Conservation (phyloP, 805 yeast species). For the Nakazawaea pomicola region DNA sequence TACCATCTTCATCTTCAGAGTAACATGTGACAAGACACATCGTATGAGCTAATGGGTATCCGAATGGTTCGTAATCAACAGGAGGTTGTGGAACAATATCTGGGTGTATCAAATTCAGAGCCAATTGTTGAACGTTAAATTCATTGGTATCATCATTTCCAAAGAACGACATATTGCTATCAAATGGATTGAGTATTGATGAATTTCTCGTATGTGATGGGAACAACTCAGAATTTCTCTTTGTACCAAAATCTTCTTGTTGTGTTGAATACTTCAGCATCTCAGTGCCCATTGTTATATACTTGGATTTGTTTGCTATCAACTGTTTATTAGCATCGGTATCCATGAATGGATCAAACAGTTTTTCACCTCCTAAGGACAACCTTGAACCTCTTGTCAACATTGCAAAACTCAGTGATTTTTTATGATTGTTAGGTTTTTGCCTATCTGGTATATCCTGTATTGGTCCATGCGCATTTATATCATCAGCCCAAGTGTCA, state of each 20-base stretch:
- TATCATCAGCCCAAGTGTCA: no score
- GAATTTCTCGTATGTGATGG: slow-evolving; percentile 16
- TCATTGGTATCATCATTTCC: slow-evolving; percentile 30
- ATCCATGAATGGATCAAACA: slow-evolving; percentile 22
- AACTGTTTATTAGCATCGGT: slow-evolving; percentile 20
- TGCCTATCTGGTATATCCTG: no score
- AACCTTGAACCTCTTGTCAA: slow-evolving; percentile 32
- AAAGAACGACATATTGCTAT: slow-evolving; percentile 12
- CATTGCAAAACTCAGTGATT: no score
- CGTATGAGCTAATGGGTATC: slow-evolving; percentile 70
- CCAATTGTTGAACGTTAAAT: slow-evolving; percentile 40
- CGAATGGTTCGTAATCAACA: slow-evolving; percentile 79
- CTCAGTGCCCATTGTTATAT: slow-evolving; percentile 66
- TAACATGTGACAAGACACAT: slow-evolving; percentile 86
- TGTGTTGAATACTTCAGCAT: slow-evolving; percentile 30
- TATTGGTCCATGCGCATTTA: no score
- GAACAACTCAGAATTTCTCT: background rate
- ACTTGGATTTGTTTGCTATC: slow-evolving; percentile 30
- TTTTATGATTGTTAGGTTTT: no score
- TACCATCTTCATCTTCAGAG: slow-evolving; percentile 84
- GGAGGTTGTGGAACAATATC: slow-evolving; percentile 92
- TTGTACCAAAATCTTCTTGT: background rate
- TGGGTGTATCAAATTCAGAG: slow-evolving; percentile 60
- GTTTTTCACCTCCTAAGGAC: slow-evolving; percentile 30
- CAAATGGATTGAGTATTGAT: slow-evolving; percentile 29